Evolutionary conservation across 208 protist genomes (phyloP).

Genomic region (Eutreptiella sp.): DNA sequence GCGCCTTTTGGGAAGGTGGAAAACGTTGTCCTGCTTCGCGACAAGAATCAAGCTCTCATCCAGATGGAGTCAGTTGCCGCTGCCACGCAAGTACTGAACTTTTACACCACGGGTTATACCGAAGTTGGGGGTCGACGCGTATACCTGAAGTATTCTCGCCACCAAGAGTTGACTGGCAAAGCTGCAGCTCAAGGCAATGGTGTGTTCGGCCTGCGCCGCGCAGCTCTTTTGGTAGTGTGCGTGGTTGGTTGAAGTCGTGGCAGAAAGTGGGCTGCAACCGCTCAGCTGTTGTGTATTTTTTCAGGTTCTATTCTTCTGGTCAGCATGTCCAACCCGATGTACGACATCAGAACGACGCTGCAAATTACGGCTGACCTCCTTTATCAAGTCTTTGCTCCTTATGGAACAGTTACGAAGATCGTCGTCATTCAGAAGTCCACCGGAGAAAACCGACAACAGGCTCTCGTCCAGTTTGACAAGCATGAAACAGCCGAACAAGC

Average conservation of each 20-base stretch:
- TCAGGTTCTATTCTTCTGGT: conserved; percentile 78
- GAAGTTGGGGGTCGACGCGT: conserved; percentile 79
- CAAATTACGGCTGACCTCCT: conserved; percentile 78
- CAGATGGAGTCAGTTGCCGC: conserved; percentile 65
- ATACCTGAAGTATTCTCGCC: conserved; percentile 79
- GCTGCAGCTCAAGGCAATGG: too few relatives aligned
- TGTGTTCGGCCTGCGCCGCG: too few relatives aligned
- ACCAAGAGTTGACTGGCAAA: conserved; percentile 75
- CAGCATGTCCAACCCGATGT: conserved; percentile 84
- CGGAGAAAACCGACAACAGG: conserved; percentile 80
- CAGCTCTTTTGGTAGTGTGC: too few relatives aligned
- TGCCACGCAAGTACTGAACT: conserved; percentile 62
- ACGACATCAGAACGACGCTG: conserved; percentile 66
- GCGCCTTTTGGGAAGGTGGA: conserved; percentile 77
- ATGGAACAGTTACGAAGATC: conserved; percentile 73
- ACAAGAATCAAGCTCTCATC: conserved; percentile 82
- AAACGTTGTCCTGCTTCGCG: conserved; percentile 82
- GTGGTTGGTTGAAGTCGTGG: too few relatives aligned
- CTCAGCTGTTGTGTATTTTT: too few relatives aligned
- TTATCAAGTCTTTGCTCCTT: conserved; percentile 76
- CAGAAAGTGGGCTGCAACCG: too few relatives aligned
- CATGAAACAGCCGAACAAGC: conserved; percentile 65
- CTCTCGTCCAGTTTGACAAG: conserved; percentile 75
- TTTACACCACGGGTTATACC: conserved; percentile 73
- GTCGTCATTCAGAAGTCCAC: conserved; percentile 76